Evolutionary conservation across 2,329 filamentous ascomycete genomes (phyloP), one percentile per base, ranked within the genome.

Genomic region (Sporothrix humicola): DNA sequence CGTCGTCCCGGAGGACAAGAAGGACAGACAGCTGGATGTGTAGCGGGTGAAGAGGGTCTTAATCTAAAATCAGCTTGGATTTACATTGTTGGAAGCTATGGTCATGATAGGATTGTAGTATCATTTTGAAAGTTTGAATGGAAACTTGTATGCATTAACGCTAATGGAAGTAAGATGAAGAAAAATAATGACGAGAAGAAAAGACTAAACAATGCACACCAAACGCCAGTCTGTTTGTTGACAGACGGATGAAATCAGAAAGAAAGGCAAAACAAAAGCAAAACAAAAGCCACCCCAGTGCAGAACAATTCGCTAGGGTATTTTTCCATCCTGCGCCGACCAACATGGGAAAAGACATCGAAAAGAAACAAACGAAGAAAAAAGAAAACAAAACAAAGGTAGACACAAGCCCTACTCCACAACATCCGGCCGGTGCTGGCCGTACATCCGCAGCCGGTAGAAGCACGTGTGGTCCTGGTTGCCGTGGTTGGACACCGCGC

Each of bases 391-490:
- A 23, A 65, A 37, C 1, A 42, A 44, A 37, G 1, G 12, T 20
- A 46, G 3, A 15, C 1, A n/a, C 13, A 63, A 3, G 23, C 9
- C 17, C 46, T 59, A 61, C 44, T 44, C 54, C 7, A 71, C 68
- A 9, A 72, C 26, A 26, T 77, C 76, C 20, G 63, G 70, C 69
- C 66, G 73, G 56, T 65, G 73, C 46, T 86, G 80, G 17, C 85
- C 90, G 78, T 88, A 91, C 61, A 92, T 74, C 73, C 85, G 82
- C n/a, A 91, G 80, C 1, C 90, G 83, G 80, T 92, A 92, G 77
- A 92, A 87, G 79, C 90, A 92, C 3, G 90, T 92, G 78, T 90
- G 89, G 65, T 88, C 82, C 37, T 78, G 79, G 10, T 84, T 82
- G 15, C 90, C 89, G 77, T 90, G 86, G 78, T 92, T 92, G 77